Conservation (phyloP, 1,139 yeast genomes). For the Lodderomyces metapsilosis region DNA sequence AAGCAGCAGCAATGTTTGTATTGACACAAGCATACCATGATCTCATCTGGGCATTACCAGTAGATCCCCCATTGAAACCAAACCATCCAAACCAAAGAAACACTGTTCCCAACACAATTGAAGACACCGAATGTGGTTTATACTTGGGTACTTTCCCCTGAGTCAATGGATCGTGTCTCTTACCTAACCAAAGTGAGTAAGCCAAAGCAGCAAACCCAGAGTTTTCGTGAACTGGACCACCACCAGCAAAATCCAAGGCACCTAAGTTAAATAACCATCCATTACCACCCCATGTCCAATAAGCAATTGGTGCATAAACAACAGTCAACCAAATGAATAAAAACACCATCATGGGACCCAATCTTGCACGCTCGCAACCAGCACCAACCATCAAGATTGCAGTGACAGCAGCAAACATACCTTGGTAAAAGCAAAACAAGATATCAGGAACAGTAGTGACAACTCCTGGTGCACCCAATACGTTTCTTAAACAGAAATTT, state of each 20-base stretch:
- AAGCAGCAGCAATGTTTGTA: constrained; percentile 89
- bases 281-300: constrained; percentile 93
- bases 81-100: constrained; percentile 99
- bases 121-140: constrained; percentile 87
- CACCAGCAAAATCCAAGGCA: constrained; percentile 94
- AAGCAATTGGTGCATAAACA: constrained; percentile 91
- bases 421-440: constrained; percentile 85
- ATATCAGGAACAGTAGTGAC: constrained; percentile 78
- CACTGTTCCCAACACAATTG: constrained; percentile 89
- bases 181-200: constrained; percentile 87
- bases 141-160: constrained; percentile 73
- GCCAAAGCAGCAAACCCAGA: constrained; percentile 96
- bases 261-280: constrained; percentile 89
- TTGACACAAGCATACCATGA: constrained; percentile 92
- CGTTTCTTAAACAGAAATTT: constrained; percentile 76
- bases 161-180: constrained; percentile 81
- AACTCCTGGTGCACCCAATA: constrained; percentile 75
- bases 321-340: constrained; percentile 93
- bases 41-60: constrained; percentile 87
- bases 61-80: constrained; percentile 97
- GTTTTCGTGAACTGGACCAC: constrained; percentile 95
- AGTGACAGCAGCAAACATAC: constrained; percentile 92
- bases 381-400: constrained; percentile 96
- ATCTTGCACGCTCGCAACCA: constrained; percentile 95
- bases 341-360: constrained; percentile 94